A percentile compares a stretch with the other conserved stretches of the same genome.
phyloP scores from a whole-genome alignment of 2,329 filamentous ascomycete species.

The Ceratocystiopsis brevicomis region DNA sequence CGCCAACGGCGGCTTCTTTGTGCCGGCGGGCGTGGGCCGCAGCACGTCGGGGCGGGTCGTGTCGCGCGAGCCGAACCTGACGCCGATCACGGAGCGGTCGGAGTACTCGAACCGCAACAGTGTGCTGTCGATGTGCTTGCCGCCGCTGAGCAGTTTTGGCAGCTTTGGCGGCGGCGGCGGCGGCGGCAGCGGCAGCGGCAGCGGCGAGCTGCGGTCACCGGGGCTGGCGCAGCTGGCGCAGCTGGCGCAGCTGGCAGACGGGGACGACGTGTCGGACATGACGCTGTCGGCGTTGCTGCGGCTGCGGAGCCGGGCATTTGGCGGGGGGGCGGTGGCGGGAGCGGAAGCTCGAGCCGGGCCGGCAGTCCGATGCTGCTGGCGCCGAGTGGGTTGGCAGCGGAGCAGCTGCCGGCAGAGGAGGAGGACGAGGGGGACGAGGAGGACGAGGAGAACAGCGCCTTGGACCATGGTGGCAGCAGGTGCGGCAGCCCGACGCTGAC shows the following conservation, averaged over 20 bases:
- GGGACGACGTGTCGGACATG: constrained; percentile 44
- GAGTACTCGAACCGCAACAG: constrained; percentile 94
- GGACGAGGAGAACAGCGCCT: too few species aligned
- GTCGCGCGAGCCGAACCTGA: constrained; percentile 75
- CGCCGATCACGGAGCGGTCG: constrained; percentile 86
- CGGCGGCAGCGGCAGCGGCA: constrained; percentile 7
- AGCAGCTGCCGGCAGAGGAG: too few species aligned
- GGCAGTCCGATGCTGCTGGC: constrained; percentile 26
- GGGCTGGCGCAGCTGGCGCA: constrained; percentile 56
- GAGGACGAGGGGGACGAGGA: too few species aligned
- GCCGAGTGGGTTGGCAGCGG: not conserved
- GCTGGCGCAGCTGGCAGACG: constrained; percentile 41
- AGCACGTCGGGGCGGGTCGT: constrained; percentile 55
- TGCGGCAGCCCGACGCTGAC: constrained; percentile 29
- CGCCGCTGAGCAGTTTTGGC: constrained; percentile 15
- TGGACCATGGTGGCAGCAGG: not conserved
- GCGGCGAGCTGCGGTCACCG: constrained; percentile 43
- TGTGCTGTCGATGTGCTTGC: constrained; percentile 52
- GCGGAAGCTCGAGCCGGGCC: constrained; percentile 39
- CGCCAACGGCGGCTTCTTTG: constrained; percentile 77
- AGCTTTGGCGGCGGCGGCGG: not conserved
- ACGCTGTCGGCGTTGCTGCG: constrained; percentile 53
- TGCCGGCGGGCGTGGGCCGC: constrained; percentile 46
- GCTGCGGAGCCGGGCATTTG: constrained; percentile 59
- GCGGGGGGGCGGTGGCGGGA: constrained; percentile 30